phyloP scores from a whole-genome alignment of 1,139 yeast species.

The Nematodospora anomalae region DNA sequence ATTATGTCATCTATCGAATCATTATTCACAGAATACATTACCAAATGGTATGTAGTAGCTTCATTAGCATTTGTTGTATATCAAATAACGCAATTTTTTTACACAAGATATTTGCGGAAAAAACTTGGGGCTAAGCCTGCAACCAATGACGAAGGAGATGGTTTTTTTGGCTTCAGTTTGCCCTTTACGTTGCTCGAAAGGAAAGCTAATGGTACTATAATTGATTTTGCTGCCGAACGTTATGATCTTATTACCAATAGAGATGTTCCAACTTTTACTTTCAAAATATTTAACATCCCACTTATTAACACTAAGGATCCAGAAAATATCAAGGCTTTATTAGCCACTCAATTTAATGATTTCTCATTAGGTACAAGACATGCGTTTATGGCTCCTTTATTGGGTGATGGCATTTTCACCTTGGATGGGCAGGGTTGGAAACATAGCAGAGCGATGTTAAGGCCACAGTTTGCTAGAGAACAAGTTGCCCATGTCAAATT shows the following conservation, averaged over 20 bases:
- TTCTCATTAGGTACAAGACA: conserved; percentile 53
- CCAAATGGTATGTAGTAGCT: conserved; percentile 14
- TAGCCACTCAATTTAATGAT: conserved; percentile 50
- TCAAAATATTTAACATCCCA: conserved; percentile 22
- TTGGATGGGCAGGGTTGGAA: conserved; percentile 58
- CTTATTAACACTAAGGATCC: conserved; percentile 34
- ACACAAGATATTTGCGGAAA: conserved; percentile 11
- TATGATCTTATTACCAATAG: conserved; percentile 13
- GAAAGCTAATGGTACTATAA: conserved; percentile 25
- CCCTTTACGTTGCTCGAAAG: conserved; percentile 17
- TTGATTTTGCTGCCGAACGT: conserved; percentile 21
- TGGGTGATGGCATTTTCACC: conserved; percentile 62
- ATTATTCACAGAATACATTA: conserved; percentile 5
- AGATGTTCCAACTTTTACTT: conserved; percentile 19
- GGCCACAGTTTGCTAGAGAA: conserved; percentile 60
- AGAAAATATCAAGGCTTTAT: conserved; percentile 40
- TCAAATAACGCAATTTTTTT: conserved; percentile 5
- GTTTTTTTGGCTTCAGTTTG: conserved; percentile 25
- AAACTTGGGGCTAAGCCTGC: conserved; percentile 24
- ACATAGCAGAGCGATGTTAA: conserved; percentile 55
- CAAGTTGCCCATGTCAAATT: conserved; percentile 51
- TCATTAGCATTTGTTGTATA: conserved; percentile 12
- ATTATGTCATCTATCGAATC: background rate
- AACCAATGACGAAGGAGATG: conserved; percentile 15
- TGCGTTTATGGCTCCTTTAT: conserved; percentile 39